These are phyloP conservation scores for Neurospora pannonica DNA, from an alignment of 495 filamentous ascomycete species.

Conservation along the genomic window DNA sequence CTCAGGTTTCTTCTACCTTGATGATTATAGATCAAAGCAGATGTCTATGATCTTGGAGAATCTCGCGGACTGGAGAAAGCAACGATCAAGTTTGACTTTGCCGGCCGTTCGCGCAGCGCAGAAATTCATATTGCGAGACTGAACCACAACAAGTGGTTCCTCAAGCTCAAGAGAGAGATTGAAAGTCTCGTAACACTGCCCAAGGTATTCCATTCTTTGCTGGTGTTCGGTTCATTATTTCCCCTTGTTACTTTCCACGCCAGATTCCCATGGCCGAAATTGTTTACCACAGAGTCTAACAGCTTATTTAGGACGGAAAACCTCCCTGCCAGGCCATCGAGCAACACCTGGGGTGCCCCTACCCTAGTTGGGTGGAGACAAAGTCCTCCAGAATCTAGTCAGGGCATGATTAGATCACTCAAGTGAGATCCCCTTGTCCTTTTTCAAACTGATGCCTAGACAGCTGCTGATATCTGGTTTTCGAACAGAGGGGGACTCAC, in stretches of 20 bases:
- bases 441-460: not conserved
- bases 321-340: not conserved
- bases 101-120: too few relatives aligned
- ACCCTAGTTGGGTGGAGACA: not conserved
- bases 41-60: not conserved
- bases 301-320: not conserved
- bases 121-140: too few relatives aligned
- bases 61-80: not conserved
- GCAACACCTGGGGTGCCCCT: not conserved
- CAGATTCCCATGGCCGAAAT: not conserved
- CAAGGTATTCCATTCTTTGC: not conserved
- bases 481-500: not conserved
- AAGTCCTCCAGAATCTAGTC: not conserved
- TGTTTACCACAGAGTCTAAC: not conserved
- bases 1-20: too few relatives aligned
- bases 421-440: not conserved
- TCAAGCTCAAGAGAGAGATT: not conserved
- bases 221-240: not conserved
- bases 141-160: not conserved
- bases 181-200: not conserved
- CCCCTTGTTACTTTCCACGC: not conserved
- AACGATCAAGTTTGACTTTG: not conserved
- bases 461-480: not conserved
- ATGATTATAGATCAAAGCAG: not conserved
- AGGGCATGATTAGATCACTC: not conserved